Evolutionary conservation across 176 grass and related monocot species (phyloP), one percentile per base, ranked within the genome.

Genomic region (Oryza glaberrima): DNA sequence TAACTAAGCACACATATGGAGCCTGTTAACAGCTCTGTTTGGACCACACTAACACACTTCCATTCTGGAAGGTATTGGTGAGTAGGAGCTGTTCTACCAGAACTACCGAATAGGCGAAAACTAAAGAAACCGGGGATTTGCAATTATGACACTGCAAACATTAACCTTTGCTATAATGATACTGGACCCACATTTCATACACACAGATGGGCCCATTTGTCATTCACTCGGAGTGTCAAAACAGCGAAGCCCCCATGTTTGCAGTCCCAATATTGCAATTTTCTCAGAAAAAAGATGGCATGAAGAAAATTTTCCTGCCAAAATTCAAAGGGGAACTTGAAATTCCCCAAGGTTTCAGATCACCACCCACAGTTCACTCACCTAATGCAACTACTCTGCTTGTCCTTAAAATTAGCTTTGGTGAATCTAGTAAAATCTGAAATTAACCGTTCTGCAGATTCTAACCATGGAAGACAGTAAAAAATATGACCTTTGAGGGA

Each of bases 401-500:
- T 20, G 8, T 61, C 77, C 28, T 76, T 54, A 35, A 61, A 64
- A 63, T 47, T 69, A 11, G 38, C 77, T 26, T 26, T 26, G 26
- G 26, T 26, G 26, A 28, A 88, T 79, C 76, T 69, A 61, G 12
- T 46, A 72, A n/a, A 16, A 58, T 61, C 54, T 9, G 66, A 58
- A 67, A 90, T 66, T 76, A 61, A 85, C 75, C 34, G 34, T 17
- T 76, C 32, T 43, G 20, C 32, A 43, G 4, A 40, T 4, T 44
- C 19, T 10, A 19, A 41, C 16, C 34, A 19, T 17, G 68, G 15
- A 19, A 43, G 66, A 11, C 14, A n/a, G 35, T 79, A 23, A 81
- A 81, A 81, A 38, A 51, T 7, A 30, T 32, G 44, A 17, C 44
- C 5, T 68, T 36, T 35, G 35, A 78, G 60, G 4, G 4, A 67